A percentile compares a stretch with the other conserved stretches of the same genome.
Evolutionary conservation across 805 yeast genomes (phyloP).

Genomic region (Torulaspora microellipsoides): DNA sequence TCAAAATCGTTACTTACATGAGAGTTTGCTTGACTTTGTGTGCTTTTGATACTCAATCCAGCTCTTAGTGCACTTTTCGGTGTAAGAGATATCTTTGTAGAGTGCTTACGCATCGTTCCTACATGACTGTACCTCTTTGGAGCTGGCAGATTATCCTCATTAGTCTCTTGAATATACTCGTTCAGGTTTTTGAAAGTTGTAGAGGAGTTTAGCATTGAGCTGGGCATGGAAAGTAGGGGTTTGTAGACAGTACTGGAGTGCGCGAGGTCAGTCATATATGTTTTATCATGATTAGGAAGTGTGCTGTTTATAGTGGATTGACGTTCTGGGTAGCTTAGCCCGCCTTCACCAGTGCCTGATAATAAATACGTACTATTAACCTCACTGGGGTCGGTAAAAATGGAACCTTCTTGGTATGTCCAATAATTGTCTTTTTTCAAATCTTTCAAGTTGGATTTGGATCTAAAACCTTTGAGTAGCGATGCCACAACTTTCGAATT

Average conservation of each 20-base stretch:
- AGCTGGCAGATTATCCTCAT: conserved; percentile 1
- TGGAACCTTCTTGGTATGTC: conserved; percentile 9
- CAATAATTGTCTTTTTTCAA: conserved; percentile 14
- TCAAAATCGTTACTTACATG: conserved; percentile 11
- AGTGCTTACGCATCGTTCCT: conserved; percentile 14
- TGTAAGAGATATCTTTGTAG: conserved; percentile 14
- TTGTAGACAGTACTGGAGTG: conserved; percentile 28
- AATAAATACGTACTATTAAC: neutral
- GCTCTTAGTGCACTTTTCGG: conserved; percentile 10
- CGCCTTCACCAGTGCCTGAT: too few relatives aligned
- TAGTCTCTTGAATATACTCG: conserved; percentile 18
- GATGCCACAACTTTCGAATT: conserved; percentile 18
- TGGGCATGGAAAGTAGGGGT: conserved; percentile 22
- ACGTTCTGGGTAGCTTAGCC: neutral
- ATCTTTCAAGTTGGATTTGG: conserved; percentile 9
- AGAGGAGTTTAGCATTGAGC: conserved; percentile 24
- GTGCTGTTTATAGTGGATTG: neutral
- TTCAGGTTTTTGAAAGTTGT: conserved; percentile 29
- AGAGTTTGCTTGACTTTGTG: conserved; percentile 9
- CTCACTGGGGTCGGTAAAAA: neutral
- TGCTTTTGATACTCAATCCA: conserved; percentile 4
- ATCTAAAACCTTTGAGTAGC: conserved; percentile 13
- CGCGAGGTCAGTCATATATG: conserved; percentile 24
- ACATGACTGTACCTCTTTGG: neutral
- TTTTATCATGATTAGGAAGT: conserved; percentile 4